Evolutionary conservation across 805 yeast species (phyloP), one percentile per base, ranked within the genome.

Genomic region (Cyberlindnera mississippiensis): DNA sequence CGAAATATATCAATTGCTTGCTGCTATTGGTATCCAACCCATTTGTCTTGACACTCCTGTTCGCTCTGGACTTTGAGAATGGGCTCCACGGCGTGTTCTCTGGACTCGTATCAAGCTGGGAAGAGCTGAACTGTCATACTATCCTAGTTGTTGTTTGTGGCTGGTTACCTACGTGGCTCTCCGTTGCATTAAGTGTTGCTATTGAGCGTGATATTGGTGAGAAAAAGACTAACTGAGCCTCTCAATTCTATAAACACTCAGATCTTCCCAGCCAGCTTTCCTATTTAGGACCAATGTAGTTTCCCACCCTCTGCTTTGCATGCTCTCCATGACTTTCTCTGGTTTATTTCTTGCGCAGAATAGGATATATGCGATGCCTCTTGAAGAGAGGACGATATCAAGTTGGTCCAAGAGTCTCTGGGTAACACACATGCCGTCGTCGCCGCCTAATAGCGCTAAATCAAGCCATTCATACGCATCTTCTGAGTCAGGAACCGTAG

Each of bases 181-280:
- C 66, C 13, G 52, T 65, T 11, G 60, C 62, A 1, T 35, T 57
- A n/a, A 63, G 70, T 33, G 45, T 41, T 11, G 32, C 35, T 26
- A 34, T 51, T 20, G 4, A 19, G 2, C 35, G 27, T 2, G 35
- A 33, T 17, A 17, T 33, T 10, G 20, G 27, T 9, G 46, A 40
- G 16, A 49, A 46, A 35, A 48, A 48, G 37, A 37, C 29, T 2
- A 29, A 34, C 18, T 35, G 30, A 42, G 9, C 36, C 32, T 53
- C 36, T 41, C 56, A 53, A 90, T 86, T 48, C 80, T 71, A 63
- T 82, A 78, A 8, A 91, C 82, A 41, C 86, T 76, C 28, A 93
- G 67, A 10, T 84, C 91, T 62, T 93, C 99, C 96, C 98, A 89
- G 0, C 98, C 98, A 1, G 96, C 96, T 55, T 85, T 86, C 41